phyloP scores from a whole-genome alignment of 805 yeast species.

The Barnettozyma wickerhamii region DNA sequence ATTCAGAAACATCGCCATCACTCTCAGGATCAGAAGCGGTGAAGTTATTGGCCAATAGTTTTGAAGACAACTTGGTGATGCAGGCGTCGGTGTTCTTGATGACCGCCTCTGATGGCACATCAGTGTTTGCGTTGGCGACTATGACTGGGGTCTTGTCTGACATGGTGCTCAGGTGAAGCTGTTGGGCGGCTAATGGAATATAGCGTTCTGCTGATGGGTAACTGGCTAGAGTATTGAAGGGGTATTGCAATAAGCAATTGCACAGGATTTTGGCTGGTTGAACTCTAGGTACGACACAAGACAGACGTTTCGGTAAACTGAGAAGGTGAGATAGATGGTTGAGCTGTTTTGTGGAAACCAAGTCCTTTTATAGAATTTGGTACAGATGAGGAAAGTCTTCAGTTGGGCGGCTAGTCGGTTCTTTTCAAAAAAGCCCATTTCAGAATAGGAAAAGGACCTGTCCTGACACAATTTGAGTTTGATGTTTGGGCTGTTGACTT shows the following conservation, averaged over 20 bases:
- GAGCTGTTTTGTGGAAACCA: background rate
- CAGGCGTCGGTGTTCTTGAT: constrained; percentile 2
- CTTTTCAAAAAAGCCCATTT: background rate
- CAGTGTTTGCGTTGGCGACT: constrained; percentile 3
- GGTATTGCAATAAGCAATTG: background rate
- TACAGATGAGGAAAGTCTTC: background rate
- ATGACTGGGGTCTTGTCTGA: constrained; percentile 9
- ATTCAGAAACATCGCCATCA: constrained; percentile 11
- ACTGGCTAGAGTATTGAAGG: background rate
- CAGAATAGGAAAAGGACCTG: background rate
- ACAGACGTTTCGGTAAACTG: no score
- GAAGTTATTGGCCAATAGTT: constrained; percentile 17
- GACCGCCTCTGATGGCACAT: background rate
- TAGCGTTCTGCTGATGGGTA: constrained; percentile 2
- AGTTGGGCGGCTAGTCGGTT: background rate
- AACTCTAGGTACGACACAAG: background rate
- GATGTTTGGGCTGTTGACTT: background rate
- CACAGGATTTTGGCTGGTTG: background rate
- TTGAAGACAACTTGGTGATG: constrained; percentile 13
- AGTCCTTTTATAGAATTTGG: constrained; percentile 3
- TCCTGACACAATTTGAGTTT: background rate
- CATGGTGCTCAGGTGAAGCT: constrained; percentile 4
- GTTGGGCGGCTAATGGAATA: constrained; percentile 8
- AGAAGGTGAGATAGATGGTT: background rate
- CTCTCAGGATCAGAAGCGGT: constrained; percentile 22